A percentile compares a stretch with the other conserved stretches of the same genome.
phyloP scores from a whole-genome alignment of 106 monocot species.

The Narthecium ossifragum region DNA sequence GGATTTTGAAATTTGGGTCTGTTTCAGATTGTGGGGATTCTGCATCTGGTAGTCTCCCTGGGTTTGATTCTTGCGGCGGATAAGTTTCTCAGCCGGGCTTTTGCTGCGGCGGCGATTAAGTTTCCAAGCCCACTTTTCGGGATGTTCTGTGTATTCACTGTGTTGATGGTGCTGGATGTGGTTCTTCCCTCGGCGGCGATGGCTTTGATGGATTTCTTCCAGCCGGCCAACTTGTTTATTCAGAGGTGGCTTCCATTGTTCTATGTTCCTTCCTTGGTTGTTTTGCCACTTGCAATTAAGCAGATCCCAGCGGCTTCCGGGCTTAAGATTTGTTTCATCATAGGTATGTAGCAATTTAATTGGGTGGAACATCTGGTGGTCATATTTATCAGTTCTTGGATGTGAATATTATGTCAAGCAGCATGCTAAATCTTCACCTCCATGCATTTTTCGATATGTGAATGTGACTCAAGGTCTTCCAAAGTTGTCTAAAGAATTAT shows the following conservation, averaged over 20 bases:
- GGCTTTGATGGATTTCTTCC: conserved; percentile 60
- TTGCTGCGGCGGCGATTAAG: conserved; percentile 71
- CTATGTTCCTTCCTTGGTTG: conserved; percentile 87
- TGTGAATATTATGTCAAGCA: too few relatives aligned
- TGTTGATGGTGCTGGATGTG: conserved; percentile 49
- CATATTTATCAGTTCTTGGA: too few relatives aligned
- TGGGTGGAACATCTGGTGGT: too few relatives aligned
- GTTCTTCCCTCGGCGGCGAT: conserved; percentile 49
- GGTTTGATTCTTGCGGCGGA: conserved; percentile 68
- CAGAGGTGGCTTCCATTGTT: conserved; percentile 96
- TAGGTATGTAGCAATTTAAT: conserved; percentile 71
- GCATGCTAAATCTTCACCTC: too few relatives aligned
- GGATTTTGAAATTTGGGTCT: background rate
- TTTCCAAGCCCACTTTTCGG: conserved; percentile 94
- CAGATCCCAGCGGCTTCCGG: conserved; percentile 63
- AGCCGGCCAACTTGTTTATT: conserved; percentile 84
- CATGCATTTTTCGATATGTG: too few relatives aligned
- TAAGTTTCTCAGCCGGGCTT: conserved; percentile 62
- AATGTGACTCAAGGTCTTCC: too few relatives aligned
- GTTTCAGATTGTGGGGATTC: conserved; percentile 37
- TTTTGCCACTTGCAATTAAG: conserved; percentile 77
- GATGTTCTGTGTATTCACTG: conserved; percentile 92
- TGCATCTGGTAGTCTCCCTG: conserved; percentile 74
- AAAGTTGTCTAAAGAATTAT: too few relatives aligned
- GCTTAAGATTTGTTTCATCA: conserved; percentile 65